phyloP scores from a whole-genome alignment of 1,284 basidiomycete genomes.

The Ganoderma meredithae region DNA sequence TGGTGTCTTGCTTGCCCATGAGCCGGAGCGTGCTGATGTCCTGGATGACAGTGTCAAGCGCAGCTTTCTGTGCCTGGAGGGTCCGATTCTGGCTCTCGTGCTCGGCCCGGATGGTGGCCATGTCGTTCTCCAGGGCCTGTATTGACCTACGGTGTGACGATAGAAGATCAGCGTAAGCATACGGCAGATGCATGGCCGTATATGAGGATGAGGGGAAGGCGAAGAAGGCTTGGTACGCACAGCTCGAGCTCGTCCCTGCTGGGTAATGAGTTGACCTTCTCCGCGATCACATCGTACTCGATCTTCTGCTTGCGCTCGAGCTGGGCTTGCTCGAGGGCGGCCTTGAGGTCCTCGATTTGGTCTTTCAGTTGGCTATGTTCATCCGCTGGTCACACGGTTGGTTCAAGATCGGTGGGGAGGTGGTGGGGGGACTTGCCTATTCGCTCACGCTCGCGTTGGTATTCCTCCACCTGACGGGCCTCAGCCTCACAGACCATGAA shows the following conservation, averaged over 20 bases:
- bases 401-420: constrained; percentile 21
- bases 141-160: constrained; percentile 61
- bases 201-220: not conserved
- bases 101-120: constrained; percentile 73
- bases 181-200: not conserved
- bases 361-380: constrained; percentile 69
- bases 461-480: constrained; percentile 81
- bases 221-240: constrained; percentile 50
- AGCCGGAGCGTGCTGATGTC: constrained; percentile 68
- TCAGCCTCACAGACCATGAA: constrained; percentile 84
- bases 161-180: not conserved
- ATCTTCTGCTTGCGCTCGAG: constrained; percentile 76
- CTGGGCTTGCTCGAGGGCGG: constrained; percentile 78
- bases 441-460: constrained; percentile 69
- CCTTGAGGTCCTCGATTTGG: constrained; percentile 80
- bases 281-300: constrained; percentile 82
- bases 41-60: constrained; percentile 68
- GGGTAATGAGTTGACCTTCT: constrained; percentile 82
- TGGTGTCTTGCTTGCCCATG: constrained; percentile 61
- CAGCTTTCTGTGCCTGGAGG: constrained; percentile 70
- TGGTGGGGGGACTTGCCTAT: constrained; percentile 60
- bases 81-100: constrained; percentile 74
- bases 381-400: constrained; percentile 54
- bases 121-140: constrained; percentile 74
- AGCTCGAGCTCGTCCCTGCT: constrained; percentile 75